Evolutionary conservation across 2,329 filamentous ascomycete species (phyloP), one percentile per base, ranked within the genome.

Genomic region (Decorospora gaudefroyi): DNA sequence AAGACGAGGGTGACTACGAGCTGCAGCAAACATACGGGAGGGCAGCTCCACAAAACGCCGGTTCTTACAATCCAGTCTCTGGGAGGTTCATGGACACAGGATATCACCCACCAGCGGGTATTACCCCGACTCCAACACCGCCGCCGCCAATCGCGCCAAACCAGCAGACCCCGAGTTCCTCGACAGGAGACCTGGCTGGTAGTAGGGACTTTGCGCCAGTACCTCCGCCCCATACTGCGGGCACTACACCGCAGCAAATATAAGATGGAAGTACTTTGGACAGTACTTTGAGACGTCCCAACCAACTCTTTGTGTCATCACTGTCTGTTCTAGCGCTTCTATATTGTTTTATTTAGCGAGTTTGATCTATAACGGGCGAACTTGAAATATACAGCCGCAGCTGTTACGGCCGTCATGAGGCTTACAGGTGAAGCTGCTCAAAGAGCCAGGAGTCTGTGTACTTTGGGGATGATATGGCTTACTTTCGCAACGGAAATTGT

Each of bases 1-100:
- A 72, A 40, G 69, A 72, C 15, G 69, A 70, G 2, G 63, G 66
- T 10, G 59, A 59, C 27, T 69, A 66, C 29, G 69, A 72, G 49
- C 55, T 72, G 13, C 67, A 69, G 45, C 61, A 55, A 35, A 58
- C 53, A 11, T 60, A 65, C 33, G 49, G 51, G 6, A 39, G 57
- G n/a, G 46, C 53, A 17, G 48, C 46, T 15, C 53, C 59, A 3
- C 52, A 60, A 9, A 53, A 39, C 16, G 51, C 52, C 9, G 53
- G 46, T 23, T 51, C 49, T 4, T 69, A 69, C 40, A 67, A 70
- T 27, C 67, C 65, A 12, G 64, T 70, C 6, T 50, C 55, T 6
- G 66, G 65, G 4, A 56, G 49, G 3, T 53, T 67, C 17, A 65
- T 64, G 6, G 67, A 70, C 28, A 70, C 68, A 17, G 64, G 63